phyloP scores from a whole-genome alignment of 768 basidiomycete species.

The Nidularia pulvinata region DNA sequence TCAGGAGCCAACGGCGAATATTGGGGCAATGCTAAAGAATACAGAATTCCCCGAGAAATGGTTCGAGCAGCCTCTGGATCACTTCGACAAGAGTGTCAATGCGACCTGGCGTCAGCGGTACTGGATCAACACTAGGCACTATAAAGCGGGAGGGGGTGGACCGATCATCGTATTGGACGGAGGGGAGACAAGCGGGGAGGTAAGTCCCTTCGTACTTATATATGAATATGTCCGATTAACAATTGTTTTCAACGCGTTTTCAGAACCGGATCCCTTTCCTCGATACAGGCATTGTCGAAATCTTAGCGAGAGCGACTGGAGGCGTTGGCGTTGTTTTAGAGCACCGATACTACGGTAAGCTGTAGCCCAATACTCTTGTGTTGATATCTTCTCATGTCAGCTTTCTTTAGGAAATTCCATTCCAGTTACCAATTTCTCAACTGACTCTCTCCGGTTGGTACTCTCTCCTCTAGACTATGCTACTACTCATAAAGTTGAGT shows the following conservation, averaged over 20 bases:
- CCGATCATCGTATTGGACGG: slow-evolving; percentile 93
- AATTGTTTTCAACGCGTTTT: background rate
- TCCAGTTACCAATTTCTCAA: slow-evolving; percentile 76
- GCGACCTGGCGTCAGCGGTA: slow-evolving; percentile 86
- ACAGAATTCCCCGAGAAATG: slow-evolving; percentile 52
- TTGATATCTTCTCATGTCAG: slow-evolving; percentile 8
- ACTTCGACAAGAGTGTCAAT: slow-evolving; percentile 54
- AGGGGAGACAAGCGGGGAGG: slow-evolving; percentile 88
- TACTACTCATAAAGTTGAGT: background rate
- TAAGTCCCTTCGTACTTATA: slow-evolving; percentile 23
- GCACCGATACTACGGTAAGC: slow-evolving; percentile 83
- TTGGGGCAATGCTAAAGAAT: background rate
- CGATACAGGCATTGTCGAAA: slow-evolving; percentile 85
- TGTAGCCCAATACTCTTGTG: slow-evolving; percentile 6
- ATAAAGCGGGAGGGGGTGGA: slow-evolving; percentile 64
- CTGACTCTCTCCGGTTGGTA: slow-evolving; percentile 73
- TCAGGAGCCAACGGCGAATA: slow-evolving; percentile 7
- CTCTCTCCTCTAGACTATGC: slow-evolving; percentile 3
- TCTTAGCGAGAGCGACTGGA: slow-evolving; percentile 80
- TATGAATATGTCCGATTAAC: background rate
- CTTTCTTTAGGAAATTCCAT: slow-evolving; percentile 60
- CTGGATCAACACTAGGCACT: slow-evolving; percentile 89
- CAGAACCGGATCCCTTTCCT: slow-evolving; percentile 57
- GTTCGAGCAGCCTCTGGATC: slow-evolving; percentile 88
- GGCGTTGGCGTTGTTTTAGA: slow-evolving; percentile 92